Percentiles rank a stretch among this genome's conserved stretches.
These are phyloP conservation scores for Chlamydomonas asymmetrica DNA, from an alignment of 139 green algal genomes.

Conservation along the genomic window DNA sequence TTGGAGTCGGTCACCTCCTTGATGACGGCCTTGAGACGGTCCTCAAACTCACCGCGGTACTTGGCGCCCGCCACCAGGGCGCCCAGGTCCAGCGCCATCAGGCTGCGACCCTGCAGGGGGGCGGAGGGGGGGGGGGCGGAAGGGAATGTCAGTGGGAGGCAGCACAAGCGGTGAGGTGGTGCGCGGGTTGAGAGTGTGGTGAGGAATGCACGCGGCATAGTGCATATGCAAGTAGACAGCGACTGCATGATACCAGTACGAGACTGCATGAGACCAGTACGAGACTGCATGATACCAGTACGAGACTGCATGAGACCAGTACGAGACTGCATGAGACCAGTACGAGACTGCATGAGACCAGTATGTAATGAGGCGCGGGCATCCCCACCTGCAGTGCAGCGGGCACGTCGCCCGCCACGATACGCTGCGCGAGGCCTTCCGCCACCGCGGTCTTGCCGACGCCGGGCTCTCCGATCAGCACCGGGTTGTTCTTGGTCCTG, in stretches of 20 bases:
- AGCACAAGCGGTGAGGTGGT: too few species aligned
- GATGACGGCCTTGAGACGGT: constrained; percentile 94
- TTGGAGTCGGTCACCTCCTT: constrained; percentile 87
- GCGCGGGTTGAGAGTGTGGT: background rate
- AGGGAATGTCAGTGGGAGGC: background rate
- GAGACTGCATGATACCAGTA: too few species aligned
- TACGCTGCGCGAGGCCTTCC: constrained; percentile 95
- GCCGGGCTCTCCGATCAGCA: constrained; percentile 95
- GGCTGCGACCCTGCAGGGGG: constrained; percentile 61
- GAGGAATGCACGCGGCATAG: background rate
- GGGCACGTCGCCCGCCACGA: constrained; percentile 93
- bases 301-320: too few species aligned
- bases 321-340: too few species aligned
- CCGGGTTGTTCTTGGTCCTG: constrained; percentile 97
- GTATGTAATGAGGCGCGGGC: too few species aligned
- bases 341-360: too few species aligned
- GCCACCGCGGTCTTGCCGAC: constrained; percentile 86
- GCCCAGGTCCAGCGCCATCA: constrained; percentile 96
- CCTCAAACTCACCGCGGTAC: constrained; percentile 98
- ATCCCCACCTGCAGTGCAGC: constrained; percentile 69
- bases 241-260: too few species aligned
- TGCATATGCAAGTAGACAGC: background rate
- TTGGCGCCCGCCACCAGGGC: constrained; percentile 94
- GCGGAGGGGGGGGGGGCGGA: background rate
- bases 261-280: too few species aligned